Conservation (phyloP, 352 stramenopile genomes). For the Phytophthora syringae region DNA sequence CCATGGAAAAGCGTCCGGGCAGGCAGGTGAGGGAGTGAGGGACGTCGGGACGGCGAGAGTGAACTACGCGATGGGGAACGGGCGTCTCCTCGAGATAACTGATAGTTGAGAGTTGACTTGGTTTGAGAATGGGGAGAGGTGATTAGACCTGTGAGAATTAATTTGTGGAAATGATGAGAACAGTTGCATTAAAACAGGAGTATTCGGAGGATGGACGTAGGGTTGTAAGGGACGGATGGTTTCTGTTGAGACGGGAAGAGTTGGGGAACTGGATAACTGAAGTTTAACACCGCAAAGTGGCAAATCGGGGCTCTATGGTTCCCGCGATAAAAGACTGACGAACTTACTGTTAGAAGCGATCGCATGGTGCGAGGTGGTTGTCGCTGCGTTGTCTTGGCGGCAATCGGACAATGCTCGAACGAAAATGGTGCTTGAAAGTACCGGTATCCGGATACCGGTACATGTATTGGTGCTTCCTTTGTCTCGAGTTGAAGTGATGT, state of each 20-base stretch:
- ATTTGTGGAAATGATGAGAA: not conserved
- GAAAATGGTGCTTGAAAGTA: not conserved
- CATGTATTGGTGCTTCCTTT: no score
- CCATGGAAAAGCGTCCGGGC: no score
- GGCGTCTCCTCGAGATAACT: slow-evolving; percentile 1
- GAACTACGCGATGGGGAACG: slow-evolving; percentile 28
- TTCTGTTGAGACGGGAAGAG: no score
- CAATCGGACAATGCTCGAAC: not conserved
- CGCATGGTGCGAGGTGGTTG: no score
- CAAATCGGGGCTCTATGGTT: not conserved
- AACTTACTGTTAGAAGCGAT: no score
- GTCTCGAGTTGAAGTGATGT: not conserved
- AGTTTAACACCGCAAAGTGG: not conserved
- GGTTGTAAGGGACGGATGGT: not conserved
- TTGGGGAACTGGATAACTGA: not conserved
- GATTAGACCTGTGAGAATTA: not conserved
- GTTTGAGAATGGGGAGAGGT: not conserved
- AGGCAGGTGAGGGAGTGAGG: no score
- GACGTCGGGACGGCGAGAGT: slow-evolving; percentile 31
- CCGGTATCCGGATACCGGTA: no score
- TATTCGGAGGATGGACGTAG: not conserved
- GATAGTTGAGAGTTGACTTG: not conserved
- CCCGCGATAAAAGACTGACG: no score
- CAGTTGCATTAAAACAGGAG: no score
- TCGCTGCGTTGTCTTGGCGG: not conserved